Base-by-base conservation (phyloP, 345 rosid genomes). In the Cardamine occulta region DNA sequence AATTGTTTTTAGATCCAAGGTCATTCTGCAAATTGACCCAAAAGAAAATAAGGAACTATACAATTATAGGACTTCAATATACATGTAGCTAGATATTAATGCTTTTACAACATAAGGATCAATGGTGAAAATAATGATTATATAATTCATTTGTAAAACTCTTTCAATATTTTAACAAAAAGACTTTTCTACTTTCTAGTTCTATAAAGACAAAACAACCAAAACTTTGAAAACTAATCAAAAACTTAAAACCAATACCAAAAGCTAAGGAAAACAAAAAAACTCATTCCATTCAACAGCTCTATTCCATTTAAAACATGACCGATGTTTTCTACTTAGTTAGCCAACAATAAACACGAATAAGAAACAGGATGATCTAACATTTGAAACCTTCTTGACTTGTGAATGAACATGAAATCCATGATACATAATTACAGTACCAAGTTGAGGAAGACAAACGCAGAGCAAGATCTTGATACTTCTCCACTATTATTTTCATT, bases 381-480 rank as follows among this genome's bases (percentile, higher is more conserved):
- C 23, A 52, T 39, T 18, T 62, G 42, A 51, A 74, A 74, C 63
- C 57, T 64, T 15, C 28, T 32, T 34, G 29, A 47, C 24, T 65
- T 53, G 58, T 71, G 13, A 8, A 44, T 37, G 62, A 54, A 26
- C 52, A 35, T 18, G 14, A 5, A 48, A 34, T n/a, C 51, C 26
- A 49, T n/a, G 14, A 42, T 42, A 34, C 66, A 65, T 6, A 60
- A 17, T 51, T 7, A 72, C 52, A 49, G 14, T 2, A 61, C 7
- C 58, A 64, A 13, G 9, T 21, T 15, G 28, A 14, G 35, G 49
- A 56, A 65, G 19, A 74, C 52, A 35, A 23, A 74, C 24, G 11
- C 18, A 66, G 60, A 74, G 31, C 60, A 66, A 66, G 13, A 57
- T 4, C 6, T 45, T 34, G 68, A 26, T 47, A 65, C 72, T 55